These are phyloP conservation scores for Lactuca sativa DNA, from an alignment of 129 eudicot genomes.

Conservation along the genomic window DNA sequence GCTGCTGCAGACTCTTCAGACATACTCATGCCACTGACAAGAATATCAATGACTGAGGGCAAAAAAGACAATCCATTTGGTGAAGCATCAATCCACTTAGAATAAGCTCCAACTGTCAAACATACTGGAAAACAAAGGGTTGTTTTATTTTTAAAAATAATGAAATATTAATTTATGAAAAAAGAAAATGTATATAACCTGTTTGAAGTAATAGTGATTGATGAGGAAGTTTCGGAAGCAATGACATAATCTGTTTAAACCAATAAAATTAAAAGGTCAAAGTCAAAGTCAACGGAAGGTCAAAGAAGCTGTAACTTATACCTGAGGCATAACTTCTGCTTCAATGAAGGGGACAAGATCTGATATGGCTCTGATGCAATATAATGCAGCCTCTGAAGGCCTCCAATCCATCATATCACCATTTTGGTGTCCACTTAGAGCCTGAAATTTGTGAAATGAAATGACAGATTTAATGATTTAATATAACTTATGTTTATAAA, in stretches of 20 bases:
- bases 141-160: no score
- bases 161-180: not conserved
- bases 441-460: slow-evolving; percentile 41
- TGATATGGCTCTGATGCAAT: slow-evolving; percentile 92
- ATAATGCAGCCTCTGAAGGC: slow-evolving; percentile 92
- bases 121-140: slow-evolving; percentile 50
- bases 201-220: slow-evolving; percentile 93
- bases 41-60: slow-evolving; percentile 83
- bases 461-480: slow-evolving; percentile 7
- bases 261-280: slow-evolving; percentile 5
- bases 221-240: slow-evolving; percentile 90
- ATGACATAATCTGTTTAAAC: slow-evolving; percentile 75
- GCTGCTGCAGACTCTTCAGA: slow-evolving; percentile 98
- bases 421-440: slow-evolving; percentile 57
- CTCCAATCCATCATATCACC: slow-evolving; percentile 76
- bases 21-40: slow-evolving; percentile 93
- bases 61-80: slow-evolving; percentile 74
- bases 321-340: slow-evolving; percentile 97
- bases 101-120: slow-evolving; percentile 91
- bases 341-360: slow-evolving; percentile 75
- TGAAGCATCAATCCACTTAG: slow-evolving; percentile 94
- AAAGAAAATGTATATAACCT: slow-evolving; percentile 42
- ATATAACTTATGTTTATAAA: slow-evolving; percentile 3
- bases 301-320: slow-evolving; percentile 25
- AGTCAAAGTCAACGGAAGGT: slow-evolving; percentile 20